These are phyloP conservation scores for Panicum miliaceum DNA, from an alignment of 176 grass and related monocot species.

Conservation along the genomic window DNA sequence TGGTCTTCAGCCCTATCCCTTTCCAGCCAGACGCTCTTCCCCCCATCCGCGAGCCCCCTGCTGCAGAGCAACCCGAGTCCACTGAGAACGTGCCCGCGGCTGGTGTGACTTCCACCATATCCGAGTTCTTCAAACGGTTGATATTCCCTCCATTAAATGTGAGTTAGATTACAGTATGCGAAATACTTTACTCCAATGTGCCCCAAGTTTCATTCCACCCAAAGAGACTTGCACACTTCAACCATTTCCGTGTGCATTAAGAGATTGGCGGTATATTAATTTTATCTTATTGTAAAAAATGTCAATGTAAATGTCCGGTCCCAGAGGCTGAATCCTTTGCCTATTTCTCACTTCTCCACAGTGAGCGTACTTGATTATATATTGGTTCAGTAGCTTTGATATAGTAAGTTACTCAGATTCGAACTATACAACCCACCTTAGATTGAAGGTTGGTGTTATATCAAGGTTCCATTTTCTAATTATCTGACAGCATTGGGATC, in stretches of 20 bases:
- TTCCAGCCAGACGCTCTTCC: conserved; percentile 68
- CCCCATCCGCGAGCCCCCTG: conserved; percentile 39
- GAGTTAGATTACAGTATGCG: conserved; percentile 26
- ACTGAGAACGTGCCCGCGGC: conserved; percentile 9
- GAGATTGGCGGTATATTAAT: not conserved
- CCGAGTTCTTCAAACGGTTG: conserved; percentile 65
- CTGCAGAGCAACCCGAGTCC: conserved; percentile 41
- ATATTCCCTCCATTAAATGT: conserved; percentile 63
- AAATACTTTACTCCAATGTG: not conserved
- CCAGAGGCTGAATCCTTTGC: not conserved
- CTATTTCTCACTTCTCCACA: not conserved
- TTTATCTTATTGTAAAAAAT: not conserved
- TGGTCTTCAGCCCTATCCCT: conserved; percentile 77
- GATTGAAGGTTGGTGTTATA: not conserved
- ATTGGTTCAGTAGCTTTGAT: not conserved
- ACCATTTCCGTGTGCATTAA: not conserved
- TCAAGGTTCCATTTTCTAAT: not conserved
- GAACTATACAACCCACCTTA: not conserved
- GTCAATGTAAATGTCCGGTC: not conserved
- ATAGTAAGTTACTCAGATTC: not conserved
- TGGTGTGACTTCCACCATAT: conserved; percentile 38
- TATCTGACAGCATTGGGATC: not conserved
- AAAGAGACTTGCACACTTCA: not conserved
- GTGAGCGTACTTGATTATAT: not conserved
- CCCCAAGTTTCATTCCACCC: not conserved